Percentiles rank a stretch among this genome's conserved stretches.
Conservation (phyloP, 768 basidiomycete species). For the Agaricus blazei region DNA sequence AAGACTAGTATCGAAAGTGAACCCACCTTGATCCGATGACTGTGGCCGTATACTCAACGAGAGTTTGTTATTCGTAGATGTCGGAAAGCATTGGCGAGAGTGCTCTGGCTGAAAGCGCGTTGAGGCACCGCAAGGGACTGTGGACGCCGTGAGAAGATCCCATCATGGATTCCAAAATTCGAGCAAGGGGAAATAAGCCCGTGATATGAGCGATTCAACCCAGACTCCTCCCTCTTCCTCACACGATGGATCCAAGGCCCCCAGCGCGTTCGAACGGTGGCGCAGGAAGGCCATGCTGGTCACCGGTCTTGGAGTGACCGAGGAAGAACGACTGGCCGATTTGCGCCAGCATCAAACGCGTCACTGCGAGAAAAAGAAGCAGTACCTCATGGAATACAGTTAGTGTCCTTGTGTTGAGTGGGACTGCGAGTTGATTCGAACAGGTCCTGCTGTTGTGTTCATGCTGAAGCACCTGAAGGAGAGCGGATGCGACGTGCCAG, state of each 20-base stretch:
- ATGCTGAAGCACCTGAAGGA: constrained; percentile 88
- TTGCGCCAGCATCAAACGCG: constrained; percentile 29
- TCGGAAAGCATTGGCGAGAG: too few relatives aligned
- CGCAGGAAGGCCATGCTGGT: constrained; percentile 39
- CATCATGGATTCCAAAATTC: constrained; percentile 8
- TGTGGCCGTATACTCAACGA: too few relatives aligned
- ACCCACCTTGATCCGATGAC: too few relatives aligned
- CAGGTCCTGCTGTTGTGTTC: constrained; percentile 84
- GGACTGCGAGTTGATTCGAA: not conserved
- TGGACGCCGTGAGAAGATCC: constrained; percentile 7
- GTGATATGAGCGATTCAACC: constrained; percentile 21
- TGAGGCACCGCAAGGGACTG: constrained; percentile 2
- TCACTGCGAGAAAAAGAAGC: constrained; percentile 67
- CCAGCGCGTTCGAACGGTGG: constrained; percentile 45
- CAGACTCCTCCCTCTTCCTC: constrained; percentile 14
- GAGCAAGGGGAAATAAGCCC: not conserved
- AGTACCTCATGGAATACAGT: constrained; percentile 67
- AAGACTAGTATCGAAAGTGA: too few relatives aligned
- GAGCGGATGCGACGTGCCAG: constrained; percentile 65
- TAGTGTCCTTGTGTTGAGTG: constrained; percentile 21
- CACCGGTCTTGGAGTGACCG: constrained; percentile 43
- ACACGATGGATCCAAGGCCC: constrained; percentile 15
- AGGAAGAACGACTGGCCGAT: constrained; percentile 40
- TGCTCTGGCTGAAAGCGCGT: not conserved
- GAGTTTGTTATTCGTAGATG: too few relatives aligned